phyloP scores from a whole-genome alignment of 2,329 filamentous ascomycete genomes.

The Fusarium poae region DNA sequence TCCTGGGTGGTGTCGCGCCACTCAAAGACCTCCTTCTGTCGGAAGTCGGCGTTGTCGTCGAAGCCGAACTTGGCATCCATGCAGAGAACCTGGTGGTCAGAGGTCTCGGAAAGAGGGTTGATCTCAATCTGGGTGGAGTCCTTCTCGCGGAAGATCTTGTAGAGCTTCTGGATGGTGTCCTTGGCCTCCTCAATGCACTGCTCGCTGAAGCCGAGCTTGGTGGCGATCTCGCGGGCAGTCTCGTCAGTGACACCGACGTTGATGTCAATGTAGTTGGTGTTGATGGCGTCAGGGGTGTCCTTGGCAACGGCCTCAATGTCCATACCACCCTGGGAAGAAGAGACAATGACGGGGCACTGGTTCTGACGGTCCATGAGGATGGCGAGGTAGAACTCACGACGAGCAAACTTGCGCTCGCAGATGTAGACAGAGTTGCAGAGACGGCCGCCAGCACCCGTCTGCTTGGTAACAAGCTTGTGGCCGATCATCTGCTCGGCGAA shows the following conservation, averaged over 20 bases:
- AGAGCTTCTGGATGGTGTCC: slow-evolving; percentile 97
- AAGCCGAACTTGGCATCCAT: slow-evolving; percentile 99
- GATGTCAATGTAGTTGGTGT: slow-evolving; percentile 93
- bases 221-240: slow-evolving; percentile 89
- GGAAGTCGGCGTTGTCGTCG: slow-evolving; percentile 98
- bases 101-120: slow-evolving; percentile 98
- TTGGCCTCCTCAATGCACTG: slow-evolving; percentile 97
- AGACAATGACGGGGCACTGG: slow-evolving; percentile 94
- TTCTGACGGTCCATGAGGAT: slow-evolving; percentile 96
- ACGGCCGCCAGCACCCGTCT: slow-evolving; percentile 93
- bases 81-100: slow-evolving; percentile 96
- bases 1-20: slow-evolving; percentile 97
- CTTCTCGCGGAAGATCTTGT: slow-evolving; percentile 98
- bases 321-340: slow-evolving; percentile 98
- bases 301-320: slow-evolving; percentile 99
- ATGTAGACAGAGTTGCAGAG: slow-evolving; percentile 99
- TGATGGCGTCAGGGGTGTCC: slow-evolving; percentile 96
- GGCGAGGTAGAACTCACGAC: slow-evolving; percentile 98
- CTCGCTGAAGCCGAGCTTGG: slow-evolving; percentile 95
- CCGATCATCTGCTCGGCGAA: slow-evolving; percentile 99
- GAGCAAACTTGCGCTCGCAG: slow-evolving; percentile 99
- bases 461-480: slow-evolving; percentile 99
- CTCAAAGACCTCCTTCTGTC: slow-evolving; percentile 94
- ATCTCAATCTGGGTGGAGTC: slow-evolving; percentile 99
- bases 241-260: slow-evolving; percentile 95